Evolutionary conservation across 371 early-diverging fungal genomes (phyloP), one percentile per base, ranked within the genome.

Genomic region (Mucor velutinosus): DNA sequence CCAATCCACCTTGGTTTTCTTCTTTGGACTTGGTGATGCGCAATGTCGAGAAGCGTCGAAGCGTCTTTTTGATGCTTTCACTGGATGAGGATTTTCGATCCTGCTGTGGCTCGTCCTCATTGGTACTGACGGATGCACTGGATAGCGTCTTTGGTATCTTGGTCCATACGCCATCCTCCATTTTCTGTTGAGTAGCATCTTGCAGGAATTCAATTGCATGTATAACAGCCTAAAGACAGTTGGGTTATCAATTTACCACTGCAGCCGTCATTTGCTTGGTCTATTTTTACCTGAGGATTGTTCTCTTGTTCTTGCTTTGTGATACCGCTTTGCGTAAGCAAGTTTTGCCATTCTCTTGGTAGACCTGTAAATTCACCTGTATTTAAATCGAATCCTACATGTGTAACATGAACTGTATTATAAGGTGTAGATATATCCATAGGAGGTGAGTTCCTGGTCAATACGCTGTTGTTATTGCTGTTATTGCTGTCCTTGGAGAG

Each of bases 341-440:
- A 79, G 19, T 81, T 76, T 62, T 94, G 90, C 97, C 97, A 97
- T 75, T 94, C 94, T 67, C 87, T 87, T 21, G 97, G 97, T 55
- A 97, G 72, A 21, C 97, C 97, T 30, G 93, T 93, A 68, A 94
- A 94, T 79, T 91, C 93, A 60, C 95, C 95, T 32, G 95, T 93
- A 62, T 89, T 87, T 39, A 89, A 82, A 74, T 94, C 89, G 74
- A 90, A 93, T 11, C 95, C 95, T 57, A 94, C 95, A 74, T 95
- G 98, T 8, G 95, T 95, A 63, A 97, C 80, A 77, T 97, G 97
- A 27, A 93, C 88, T 6, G 97, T 95, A 76, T 97, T 96, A 79
- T 93, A 97, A 11, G 97, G 97, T 25, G 91, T 87, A 5, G 96
- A 96, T 55, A 97, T 97, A 74, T 91, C 92, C 60, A 90, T 84